Evolutionary conservation across 2,329 filamentous ascomycete genomes (phyloP), one percentile per base, ranked within the genome.

Genomic region (Huntiella savannae): DNA sequence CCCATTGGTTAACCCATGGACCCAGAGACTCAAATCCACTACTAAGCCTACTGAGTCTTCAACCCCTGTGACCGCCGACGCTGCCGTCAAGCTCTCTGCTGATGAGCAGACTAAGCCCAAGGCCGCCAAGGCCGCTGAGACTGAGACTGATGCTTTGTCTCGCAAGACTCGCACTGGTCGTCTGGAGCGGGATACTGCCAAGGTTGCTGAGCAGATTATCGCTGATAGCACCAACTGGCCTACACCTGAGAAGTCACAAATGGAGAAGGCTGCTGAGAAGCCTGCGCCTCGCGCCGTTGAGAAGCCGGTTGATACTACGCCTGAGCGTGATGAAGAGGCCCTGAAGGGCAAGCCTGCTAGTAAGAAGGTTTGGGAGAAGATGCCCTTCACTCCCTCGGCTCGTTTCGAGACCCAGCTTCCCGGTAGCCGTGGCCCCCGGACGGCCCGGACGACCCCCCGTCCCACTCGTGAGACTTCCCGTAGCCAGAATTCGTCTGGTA

Each of bases 1-100:
- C 38, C 91, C 91, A 1, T 61, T 75, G 1, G 81, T 95, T 49
- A 98, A 98, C 60, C 67, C 87, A 51, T 98, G 91, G 88, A 73
- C 78, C 52, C 76, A 87, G 62, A 75, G 87, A 48, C 79, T 72
- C 54, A 79, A 85, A 55, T 75, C 87, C 47, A 79, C 85, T 55
- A 63, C 69, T 39, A 65, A 70, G 51, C 66, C 72, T 35, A 78
- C 75, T 58, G 58, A 60, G 17, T 51, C 52, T 15, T 49, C 55
- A n/a, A 43, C 52, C 15, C 11, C 48, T 11, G 22, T 51, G 5
- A 33, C 49, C 28, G 53, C 51, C n/a, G 22, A 10, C 22, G 22
- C 22, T 28, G 22, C 22, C 22, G 22, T 10, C 22, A 28, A 28
- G 22, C 22, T 10, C 22, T 7, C 8, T 28, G 22, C 22, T 28